phyloP scores from a whole-genome alignment of 2,329 filamentous ascomycete species.

The Ceratocystis cacaofunesta region DNA sequence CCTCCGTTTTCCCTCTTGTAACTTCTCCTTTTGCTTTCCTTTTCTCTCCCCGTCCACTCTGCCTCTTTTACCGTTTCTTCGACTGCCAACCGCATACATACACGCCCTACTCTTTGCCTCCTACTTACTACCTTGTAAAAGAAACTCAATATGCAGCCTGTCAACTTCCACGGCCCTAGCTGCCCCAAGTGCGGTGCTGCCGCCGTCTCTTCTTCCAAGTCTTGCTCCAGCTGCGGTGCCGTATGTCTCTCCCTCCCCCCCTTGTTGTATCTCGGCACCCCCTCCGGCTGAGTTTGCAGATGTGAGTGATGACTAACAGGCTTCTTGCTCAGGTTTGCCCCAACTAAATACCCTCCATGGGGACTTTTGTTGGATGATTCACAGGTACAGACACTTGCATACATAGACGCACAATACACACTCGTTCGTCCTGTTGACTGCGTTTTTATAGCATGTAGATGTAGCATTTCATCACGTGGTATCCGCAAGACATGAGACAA shows the following conservation, averaged over 20 bases:
- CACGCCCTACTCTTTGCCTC: neutral
- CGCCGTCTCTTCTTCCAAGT: slow-evolving; percentile 34
- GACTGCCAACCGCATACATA: neutral
- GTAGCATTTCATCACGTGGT: too few species aligned
- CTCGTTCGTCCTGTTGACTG: too few species aligned
- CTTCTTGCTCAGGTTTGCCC: slow-evolving; percentile 7
- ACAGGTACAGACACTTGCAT: too few species aligned
- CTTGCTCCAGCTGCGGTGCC: slow-evolving; percentile 41
- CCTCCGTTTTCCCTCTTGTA: neutral
- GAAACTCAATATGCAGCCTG: slow-evolving; percentile 19
- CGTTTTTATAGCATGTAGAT: too few species aligned
- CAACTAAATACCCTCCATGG: neutral
- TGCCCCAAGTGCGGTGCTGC: slow-evolving; percentile 44
- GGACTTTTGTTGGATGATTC: too few species aligned
- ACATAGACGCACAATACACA: too few species aligned
- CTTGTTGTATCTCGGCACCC: neutral
- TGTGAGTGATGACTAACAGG: neutral
- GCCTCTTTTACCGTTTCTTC: neutral
- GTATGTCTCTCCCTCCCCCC: slow-evolving; percentile 28
- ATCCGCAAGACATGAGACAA: too few species aligned
- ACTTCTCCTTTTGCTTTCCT: neutral
- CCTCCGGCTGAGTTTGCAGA: neutral
- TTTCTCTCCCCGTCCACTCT: neutral
- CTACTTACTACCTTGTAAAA: slow-evolving; percentile 1
- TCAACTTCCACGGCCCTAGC: slow-evolving; percentile 27